Evolutionary conservation across 352 stramenopile genomes (phyloP).

Genomic region (Phytophthora meadii): DNA sequence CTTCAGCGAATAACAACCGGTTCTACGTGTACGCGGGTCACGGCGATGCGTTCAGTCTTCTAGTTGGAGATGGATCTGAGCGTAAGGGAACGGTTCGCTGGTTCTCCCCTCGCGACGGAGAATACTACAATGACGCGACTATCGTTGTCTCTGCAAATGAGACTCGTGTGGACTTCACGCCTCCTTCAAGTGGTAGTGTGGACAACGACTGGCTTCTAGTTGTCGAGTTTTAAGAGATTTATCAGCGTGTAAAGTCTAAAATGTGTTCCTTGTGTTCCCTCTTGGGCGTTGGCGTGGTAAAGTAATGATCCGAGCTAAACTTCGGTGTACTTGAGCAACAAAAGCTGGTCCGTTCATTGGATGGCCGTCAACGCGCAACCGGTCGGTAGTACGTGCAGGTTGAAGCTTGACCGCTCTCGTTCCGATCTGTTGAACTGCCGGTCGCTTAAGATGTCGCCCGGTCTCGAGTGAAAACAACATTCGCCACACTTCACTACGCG

Average conservation of each 20-base stretch:
- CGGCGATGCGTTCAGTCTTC: conserved; percentile 15
- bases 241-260: neutral
- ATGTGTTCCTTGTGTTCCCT: neutral
- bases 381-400: conserved; percentile 38
- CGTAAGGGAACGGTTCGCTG: conserved; percentile 14
- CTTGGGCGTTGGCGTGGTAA: conserved; percentile 27
- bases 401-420: conserved; percentile 66
- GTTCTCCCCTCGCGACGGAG: conserved; percentile 28
- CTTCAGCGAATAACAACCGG: conserved; percentile 1
- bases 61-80: neutral
- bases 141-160: conserved; percentile 7
- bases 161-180: conserved; percentile 24
- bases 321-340: conserved; percentile 63
- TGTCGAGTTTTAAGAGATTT: conserved; percentile 9
- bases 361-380: conserved; percentile 68
- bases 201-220: conserved; percentile 34
- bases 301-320: conserved; percentile 55
- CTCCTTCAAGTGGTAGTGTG: conserved; percentile 17
- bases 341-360: conserved; percentile 47
- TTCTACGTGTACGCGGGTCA: conserved; percentile 22
- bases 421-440: conserved; percentile 46
- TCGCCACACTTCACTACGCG: conserved; percentile 41
- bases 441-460: conserved; percentile 43
- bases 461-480: conserved; percentile 61
- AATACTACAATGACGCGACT: conserved; percentile 9